A percentile compares a stretch with the other conserved stretches of the same genome.
Conservation (phyloP, 768 basidiomycete genomes). For the Rhizopogon roseolus region DNA sequence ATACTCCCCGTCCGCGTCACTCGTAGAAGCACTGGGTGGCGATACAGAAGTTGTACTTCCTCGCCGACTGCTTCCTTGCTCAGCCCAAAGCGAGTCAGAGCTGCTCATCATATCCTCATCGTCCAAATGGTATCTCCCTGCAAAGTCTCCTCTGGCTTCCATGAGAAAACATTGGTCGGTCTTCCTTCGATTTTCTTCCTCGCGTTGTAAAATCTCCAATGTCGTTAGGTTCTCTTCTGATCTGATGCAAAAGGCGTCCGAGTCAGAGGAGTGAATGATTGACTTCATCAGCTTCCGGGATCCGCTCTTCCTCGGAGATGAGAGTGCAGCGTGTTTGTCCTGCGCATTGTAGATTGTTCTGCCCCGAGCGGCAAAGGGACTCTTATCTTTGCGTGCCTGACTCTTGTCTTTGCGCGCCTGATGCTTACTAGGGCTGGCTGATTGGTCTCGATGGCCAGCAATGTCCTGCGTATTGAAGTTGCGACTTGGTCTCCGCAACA, state of each 20-base stretch:
- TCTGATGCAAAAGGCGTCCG: no score
- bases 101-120: neutral
- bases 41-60: neutral
- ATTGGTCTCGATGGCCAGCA: neutral
- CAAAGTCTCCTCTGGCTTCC: slow-evolving; percentile 1
- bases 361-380: slow-evolving; percentile 13
- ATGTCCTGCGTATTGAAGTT: slow-evolving; percentile 2
- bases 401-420: neutral
- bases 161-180: slow-evolving; percentile 5
- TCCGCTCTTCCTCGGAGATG: neutral
- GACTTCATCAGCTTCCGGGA: neutral
- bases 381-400: neutral
- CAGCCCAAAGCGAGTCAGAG: neutral
- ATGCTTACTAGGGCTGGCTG: neutral
- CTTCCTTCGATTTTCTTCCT: slow-evolving; percentile 11
- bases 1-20: neutral
- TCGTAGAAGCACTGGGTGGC: neutral
- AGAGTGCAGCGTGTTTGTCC: neutral
- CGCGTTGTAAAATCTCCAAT: slow-evolving; percentile 8
- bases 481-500: slow-evolving; percentile 1
- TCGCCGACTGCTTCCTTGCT: neutral
- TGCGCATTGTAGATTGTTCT: slow-evolving; percentile 25
- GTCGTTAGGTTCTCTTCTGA: neutral
- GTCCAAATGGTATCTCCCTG: neutral
- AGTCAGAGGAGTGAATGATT: neutral